Base-by-base conservation (phyloP, 345 rosid genomes). In the Euphorbia pulcherrima region DNA sequence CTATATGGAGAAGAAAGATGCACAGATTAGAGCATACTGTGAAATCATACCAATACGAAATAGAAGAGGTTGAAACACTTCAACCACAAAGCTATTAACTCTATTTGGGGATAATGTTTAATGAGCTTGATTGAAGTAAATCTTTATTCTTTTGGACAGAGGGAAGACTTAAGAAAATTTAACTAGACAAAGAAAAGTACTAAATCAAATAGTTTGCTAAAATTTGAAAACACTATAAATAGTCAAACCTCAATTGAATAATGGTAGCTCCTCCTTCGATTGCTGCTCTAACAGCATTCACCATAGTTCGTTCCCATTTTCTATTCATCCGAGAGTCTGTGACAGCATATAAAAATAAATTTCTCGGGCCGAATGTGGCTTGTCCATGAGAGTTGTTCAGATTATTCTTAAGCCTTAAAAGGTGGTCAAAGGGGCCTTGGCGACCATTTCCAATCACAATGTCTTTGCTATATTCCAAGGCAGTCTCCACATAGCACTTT, bases 361-460 rank as follows among this genome's bases (percentile, higher is more conserved):
- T 78, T 60, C 75, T 81, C n/a, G 95, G 91, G 77, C 82, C 77
- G 63, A 91, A 88, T 29, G 60, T 65, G 47, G 54, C 73, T 56
- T 41, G 76, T 72, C 73, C 82, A 18, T 16, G 5, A 74, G 54
- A 71, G 59, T 53, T 75, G 68, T 66, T 71, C n/a, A 73, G 67
- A 68, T 71, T 63, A 66, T 35, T 79, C 77, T 83, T 88, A 57
- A 94, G 88, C 79, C 68, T 65, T 41, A 91, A 78, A 33, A 83
- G 82, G 72, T 94, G 99, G 79, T 94, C 97, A 68, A 94, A 87
- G 17, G 97, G 99, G 40, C 99, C 96, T 85, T 91, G 95, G 75
- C 69, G 83, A 29, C 97, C 99, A 78, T 77, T 82, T 78, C 97
- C 97, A 68, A 94, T 85, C 37, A 52, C 68, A 59, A 94, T 78